Base-by-base conservation (phyloP, 2,329 filamentous ascomycete species). In the Purpureocillium lavendulum region DNA sequence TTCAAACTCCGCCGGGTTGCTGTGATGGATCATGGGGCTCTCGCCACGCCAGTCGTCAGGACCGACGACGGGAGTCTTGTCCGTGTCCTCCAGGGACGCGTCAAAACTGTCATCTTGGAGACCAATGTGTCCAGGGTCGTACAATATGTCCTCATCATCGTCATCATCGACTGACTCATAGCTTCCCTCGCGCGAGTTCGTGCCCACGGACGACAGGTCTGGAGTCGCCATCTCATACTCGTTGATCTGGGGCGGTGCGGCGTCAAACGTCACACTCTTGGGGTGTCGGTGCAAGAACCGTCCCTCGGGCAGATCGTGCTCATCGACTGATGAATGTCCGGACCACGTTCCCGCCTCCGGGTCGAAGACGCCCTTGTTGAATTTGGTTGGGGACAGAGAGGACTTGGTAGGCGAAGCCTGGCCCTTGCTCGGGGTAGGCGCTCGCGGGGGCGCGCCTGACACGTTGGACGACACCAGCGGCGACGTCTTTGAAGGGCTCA, bases 181-280 rank as follows among this genome's bases (percentile, higher is more conserved):
- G 65, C 90, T 97, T 32, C 88, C 87, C 55, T 96, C 87, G 8
- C 90, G 83, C 11, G 90, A 97, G 50, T 84, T 88, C 36, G 86
- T 90, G 18, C 86, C 87, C 17, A 94, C 73, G 0, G 89, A 94
- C 2, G 90, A 96, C n/a, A 94, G 77, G 56, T 96, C 92, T 10
- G 92, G 92, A 2, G 92, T 98, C 28, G 87, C 85, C 84, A 96
- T 89, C 64, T 97, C 92, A 60, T 97, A 98, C 64, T 98, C 92
- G 57, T 97, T 95, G 54, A 98, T 76, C 57, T 94, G 86, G 17
- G 92, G 92, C 16, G 90, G 90, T 2, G 87, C 88, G 30, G 83
- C 84, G 63, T 97, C 88, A 58, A 98, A 98, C 1, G 90, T 98
- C 42, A 98, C 92, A 54, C 89, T 96, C 71, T 98, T 98, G 35